Conservation (phyloP, 306 rosid genomes). For the Pyrus bretschneideri region DNA sequence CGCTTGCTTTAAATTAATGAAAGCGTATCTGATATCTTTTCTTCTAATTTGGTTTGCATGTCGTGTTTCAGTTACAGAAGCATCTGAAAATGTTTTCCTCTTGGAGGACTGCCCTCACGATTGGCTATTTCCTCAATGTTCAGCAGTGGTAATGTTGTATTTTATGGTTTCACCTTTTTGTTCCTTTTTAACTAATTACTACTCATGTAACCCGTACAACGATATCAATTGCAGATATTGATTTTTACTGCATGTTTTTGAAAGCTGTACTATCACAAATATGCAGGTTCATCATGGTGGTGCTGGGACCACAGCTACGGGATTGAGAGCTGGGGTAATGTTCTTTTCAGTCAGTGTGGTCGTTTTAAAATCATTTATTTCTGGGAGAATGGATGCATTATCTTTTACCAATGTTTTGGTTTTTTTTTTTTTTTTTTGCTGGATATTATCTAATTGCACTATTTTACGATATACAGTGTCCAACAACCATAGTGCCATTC, state of each 20-base stretch:
- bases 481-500: constrained; percentile 91
- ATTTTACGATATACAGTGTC: constrained; percentile 55
- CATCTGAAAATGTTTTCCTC: constrained; percentile 61
- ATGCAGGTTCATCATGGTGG: constrained; percentile 99
- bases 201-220: background rate
- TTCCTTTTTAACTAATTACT: background rate
- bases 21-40: background rate
- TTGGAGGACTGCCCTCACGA: constrained; percentile 94
- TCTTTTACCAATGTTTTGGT: background rate
- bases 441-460: constrained; percentile 12
- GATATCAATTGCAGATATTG: background rate
- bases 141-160: constrained; percentile 77
- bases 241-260: background rate
- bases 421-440: background rate
- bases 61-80: constrained; percentile 55
- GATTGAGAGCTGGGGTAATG: constrained; percentile 89
- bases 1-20: constrained; percentile 4
- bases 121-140: constrained; percentile 95
- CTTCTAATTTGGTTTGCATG: constrained; percentile 10
- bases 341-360: constrained; percentile 9
- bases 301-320: constrained; percentile 96
- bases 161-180: background rate
- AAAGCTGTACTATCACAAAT: background rate
- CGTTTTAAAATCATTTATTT: constrained; percentile 1
- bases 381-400: background rate